A percentile compares a stretch with the other conserved stretches of the same genome.
These are phyloP conservation scores for Alternaria triticina DNA, from an alignment of 2,329 filamentous ascomycete genomes.

Conservation along the genomic window DNA sequence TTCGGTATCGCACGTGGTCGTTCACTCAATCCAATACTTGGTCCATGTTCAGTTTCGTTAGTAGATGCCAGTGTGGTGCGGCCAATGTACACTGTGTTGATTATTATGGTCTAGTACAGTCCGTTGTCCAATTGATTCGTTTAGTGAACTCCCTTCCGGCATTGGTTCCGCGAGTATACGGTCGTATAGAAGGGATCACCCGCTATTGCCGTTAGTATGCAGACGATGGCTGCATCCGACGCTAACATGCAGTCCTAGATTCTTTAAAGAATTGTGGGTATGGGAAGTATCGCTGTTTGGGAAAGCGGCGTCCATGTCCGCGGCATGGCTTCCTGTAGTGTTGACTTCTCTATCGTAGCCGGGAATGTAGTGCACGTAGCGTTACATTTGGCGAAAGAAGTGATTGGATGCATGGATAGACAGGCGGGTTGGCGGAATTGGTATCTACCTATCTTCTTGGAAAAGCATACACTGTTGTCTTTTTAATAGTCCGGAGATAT, in stretches of 20 bases:
- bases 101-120: neutral
- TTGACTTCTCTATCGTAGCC: neutral
- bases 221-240: neutral
- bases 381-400: too few relatives aligned
- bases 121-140: too few relatives aligned
- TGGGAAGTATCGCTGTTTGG: neutral
- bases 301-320: neutral
- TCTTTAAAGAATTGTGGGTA: too few relatives aligned
- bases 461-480: too few relatives aligned
- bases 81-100: too few relatives aligned
- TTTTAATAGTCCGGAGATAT: fast-evolving
- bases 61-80: too few relatives aligned
- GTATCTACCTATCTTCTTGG: too few relatives aligned
- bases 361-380: too few relatives aligned
- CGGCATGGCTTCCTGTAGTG: neutral
- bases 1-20: neutral
- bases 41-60: too few relatives aligned
- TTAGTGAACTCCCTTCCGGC: neutral
- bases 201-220: neutral
- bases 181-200: neutral
- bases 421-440: too few relatives aligned
- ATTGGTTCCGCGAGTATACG: neutral
- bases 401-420: too few relatives aligned
- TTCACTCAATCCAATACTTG: too few relatives aligned
- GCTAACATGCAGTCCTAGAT: neutral